These are phyloP conservation scores for Mycena pura DNA, from an alignment of 768 basidiomycete genomes.

Conservation along the genomic window DNA sequence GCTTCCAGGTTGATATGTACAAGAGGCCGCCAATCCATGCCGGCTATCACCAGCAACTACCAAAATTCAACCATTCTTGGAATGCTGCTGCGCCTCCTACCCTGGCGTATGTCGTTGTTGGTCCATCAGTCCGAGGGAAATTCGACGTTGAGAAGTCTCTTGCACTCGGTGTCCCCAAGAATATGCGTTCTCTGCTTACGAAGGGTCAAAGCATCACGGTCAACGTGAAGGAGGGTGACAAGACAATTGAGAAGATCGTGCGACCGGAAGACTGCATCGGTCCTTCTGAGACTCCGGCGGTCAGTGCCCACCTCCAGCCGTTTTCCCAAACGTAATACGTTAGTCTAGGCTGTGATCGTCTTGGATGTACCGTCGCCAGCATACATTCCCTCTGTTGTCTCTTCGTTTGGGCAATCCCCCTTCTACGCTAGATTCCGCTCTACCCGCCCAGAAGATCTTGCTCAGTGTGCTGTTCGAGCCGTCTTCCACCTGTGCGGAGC, in stretches of 20 bases:
- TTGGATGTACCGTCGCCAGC: constrained; percentile 72
- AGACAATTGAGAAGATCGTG: constrained; percentile 13
- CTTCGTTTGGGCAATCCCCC: constrained; percentile 52
- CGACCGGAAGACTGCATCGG: constrained; percentile 22
- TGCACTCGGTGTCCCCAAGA: constrained; percentile 22
- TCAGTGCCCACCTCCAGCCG: constrained; percentile 32
- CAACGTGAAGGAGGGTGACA: constrained; percentile 20
- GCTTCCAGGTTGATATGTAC: constrained; percentile 22
- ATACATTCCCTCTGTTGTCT: constrained; percentile 60
- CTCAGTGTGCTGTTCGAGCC: constrained; percentile 52
- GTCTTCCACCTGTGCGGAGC: constrained; percentile 78
- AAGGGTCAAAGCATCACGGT: constrained; percentile 17
- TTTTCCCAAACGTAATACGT: neutral
- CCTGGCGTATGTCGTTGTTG: constrained; percentile 42
- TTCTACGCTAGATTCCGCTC: constrained; percentile 60
- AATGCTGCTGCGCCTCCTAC: constrained; percentile 29
- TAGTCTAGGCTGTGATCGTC: constrained; percentile 62
- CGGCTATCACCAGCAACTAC: constrained; percentile 30
- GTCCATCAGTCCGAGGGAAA: constrained; percentile 43
- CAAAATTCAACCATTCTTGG: constrained; percentile 18
- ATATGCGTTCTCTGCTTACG: constrained; percentile 22
- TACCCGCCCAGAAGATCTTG: constrained; percentile 34
- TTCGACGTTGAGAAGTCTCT: constrained; percentile 28
- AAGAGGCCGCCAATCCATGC: constrained; percentile 15
- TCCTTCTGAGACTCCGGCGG: constrained; percentile 55